Evolutionary conservation across 2,329 filamentous ascomycete species (phyloP), one percentile per base, ranked within the genome.

Genomic region (Xylariomycetidae sp.): DNA sequence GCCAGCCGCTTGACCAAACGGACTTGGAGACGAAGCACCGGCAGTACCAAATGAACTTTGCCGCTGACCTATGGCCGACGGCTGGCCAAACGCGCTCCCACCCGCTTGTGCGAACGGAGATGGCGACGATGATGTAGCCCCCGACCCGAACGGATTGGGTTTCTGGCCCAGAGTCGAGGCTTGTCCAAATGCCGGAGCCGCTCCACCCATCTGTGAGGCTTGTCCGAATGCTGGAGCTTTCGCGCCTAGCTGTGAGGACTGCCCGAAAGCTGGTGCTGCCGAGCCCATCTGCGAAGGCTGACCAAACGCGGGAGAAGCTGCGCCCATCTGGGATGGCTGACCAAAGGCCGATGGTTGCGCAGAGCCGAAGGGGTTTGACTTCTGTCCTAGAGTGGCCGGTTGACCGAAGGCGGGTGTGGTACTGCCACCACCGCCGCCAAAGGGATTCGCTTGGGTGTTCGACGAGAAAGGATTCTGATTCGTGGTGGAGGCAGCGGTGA

Each of bases 381-480:
- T 50, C 16, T 30, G 44, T 25, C 53, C 50, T 2, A 58, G 35
- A 6, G 15, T 18, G 7, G 27, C 52, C 1, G 58, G 53, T 33
- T 60, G 56, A 1, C 58, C 56, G 32, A 60, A 60, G 1, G 48
- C 36, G 2, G 51, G 25, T 5, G 46, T 25, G 9, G 42, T 28
- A 4, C 34, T 34, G n/a, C n/a, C n/a, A n/a, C 25, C 16, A 42
- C 38, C 29, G 26, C 39, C 31, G 20, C 43, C 37, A 17, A 55
- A 56, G 3, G 61, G 54, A 23, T 60, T 54, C 15, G 48, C n/a
- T 16, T 50, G 50, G 4, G 50, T 38, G 12, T 48, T 33, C 29
- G 48, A 40, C 3, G 46, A 49, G 46, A 77, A 76, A 2, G 72
- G 58, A 48, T 61, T 52, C 40, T 46, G 43, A 18, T 40, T 70